Percentiles rank a stretch among this genome's conserved stretches.
phyloP scores from a whole-genome alignment of 2,329 filamentous ascomycete species.

The Dichotomopilus funicola region DNA sequence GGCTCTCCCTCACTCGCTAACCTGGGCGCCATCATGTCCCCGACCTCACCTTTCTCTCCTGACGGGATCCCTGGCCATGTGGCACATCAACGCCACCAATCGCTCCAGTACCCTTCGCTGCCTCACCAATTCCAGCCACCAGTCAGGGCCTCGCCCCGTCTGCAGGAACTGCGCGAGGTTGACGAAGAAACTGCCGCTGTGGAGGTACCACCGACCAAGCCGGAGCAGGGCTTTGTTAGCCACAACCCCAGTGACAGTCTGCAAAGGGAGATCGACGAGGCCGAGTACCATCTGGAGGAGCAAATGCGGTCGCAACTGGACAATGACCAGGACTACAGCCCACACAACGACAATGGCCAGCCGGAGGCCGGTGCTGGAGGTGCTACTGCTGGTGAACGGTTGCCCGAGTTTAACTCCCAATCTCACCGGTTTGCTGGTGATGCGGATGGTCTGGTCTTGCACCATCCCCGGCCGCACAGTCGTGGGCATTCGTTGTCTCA shows the following conservation, averaged over 20 bases:
- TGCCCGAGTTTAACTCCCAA: slow-evolving; percentile 42
- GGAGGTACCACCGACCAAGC: slow-evolving; percentile 49
- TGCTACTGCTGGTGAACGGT: slow-evolving; percentile 38
- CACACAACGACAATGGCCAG: slow-evolving; percentile 43
- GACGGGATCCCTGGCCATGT: slow-evolving; percentile 42
- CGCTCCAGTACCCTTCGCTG: slow-evolving; percentile 51
- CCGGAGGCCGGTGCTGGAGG: slow-evolving; percentile 25
- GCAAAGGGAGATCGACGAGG: slow-evolving; percentile 78
- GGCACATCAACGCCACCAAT: slow-evolving; percentile 52
- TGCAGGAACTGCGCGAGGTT: slow-evolving; percentile 69
- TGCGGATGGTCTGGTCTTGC: slow-evolving; percentile 50
- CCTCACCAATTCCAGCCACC: slow-evolving; percentile 49
- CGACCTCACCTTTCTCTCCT: slow-evolving; percentile 55
- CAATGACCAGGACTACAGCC: slow-evolving; percentile 65
- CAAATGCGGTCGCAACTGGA: slow-evolving; percentile 73
- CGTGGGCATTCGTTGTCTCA: slow-evolving; percentile 66
- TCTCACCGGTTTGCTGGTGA: slow-evolving; percentile 48
- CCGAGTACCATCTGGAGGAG: slow-evolving; percentile 78
- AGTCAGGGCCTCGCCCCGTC: slow-evolving; percentile 50
- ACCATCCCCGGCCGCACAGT: slow-evolving; percentile 69
- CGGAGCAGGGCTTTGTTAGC: slow-evolving; percentile 43
- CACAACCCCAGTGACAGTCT: slow-evolving; percentile 73
- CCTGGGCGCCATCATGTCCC: slow-evolving; percentile 53
- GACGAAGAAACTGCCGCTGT: slow-evolving; percentile 53
- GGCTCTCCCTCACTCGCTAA: slow-evolving; percentile 59